phyloP scores from a whole-genome alignment of 305 asterid genomes.

The Withania somnifera region DNA sequence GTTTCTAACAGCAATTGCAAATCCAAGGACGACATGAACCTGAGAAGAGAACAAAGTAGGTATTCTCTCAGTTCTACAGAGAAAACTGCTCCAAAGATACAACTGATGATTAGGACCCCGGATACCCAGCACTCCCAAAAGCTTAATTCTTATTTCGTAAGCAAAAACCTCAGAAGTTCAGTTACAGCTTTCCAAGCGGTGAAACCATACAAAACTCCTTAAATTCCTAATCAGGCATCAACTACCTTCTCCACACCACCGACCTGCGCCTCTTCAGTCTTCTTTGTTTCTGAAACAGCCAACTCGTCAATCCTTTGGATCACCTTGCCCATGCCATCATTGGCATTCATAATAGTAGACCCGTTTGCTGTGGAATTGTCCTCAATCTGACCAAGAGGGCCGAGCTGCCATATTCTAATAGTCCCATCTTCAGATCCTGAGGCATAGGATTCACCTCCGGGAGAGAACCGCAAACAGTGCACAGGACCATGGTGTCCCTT shows the following conservation, averaged over 20 bases:
- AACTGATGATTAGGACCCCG: not conserved
- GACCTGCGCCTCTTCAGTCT: not conserved
- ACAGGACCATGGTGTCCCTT: constrained; percentile 99
- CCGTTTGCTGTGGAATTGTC: no score
- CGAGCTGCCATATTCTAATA: constrained; percentile 83
- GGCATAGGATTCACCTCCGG: constrained; percentile 84
- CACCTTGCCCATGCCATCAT: constrained; percentile 39
- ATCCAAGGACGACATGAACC: not conserved
- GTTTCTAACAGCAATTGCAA: not conserved
- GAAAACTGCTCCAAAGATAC: not conserved
- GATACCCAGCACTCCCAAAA: not conserved
- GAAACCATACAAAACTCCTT: constrained; percentile 8
- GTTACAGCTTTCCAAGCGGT: constrained; percentile 24
- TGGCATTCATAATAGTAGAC: constrained; percentile 21
- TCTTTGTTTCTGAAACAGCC: constrained; percentile 30
- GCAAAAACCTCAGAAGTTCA: constrained; percentile 13
- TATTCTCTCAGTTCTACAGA: not conserved
- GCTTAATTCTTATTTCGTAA: not conserved
- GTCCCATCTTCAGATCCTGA: constrained; percentile 99
- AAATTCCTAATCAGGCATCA: constrained; percentile 17
- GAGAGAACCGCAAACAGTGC: constrained; percentile 91
- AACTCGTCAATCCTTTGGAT: constrained; percentile 48
- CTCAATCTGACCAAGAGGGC: constrained; percentile 38
- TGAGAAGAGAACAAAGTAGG: not conserved
- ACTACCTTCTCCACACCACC: constrained; percentile 20